Evolutionary conservation across 1,139 yeast species (phyloP).

Genomic region (Yamadazyma conglobata): DNA sequence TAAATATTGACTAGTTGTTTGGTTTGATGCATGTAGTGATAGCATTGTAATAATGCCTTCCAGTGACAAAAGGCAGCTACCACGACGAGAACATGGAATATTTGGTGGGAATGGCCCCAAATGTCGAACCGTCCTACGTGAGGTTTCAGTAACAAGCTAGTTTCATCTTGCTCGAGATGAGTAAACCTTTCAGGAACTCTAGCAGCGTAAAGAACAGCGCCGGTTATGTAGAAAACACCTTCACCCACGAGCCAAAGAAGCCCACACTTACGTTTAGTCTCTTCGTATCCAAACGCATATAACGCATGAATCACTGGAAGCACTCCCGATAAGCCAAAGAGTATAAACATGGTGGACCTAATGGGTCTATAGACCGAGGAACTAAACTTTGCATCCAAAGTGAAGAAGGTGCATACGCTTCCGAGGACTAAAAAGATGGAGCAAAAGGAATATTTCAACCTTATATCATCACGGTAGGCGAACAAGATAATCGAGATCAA

Average conservation of each 20-base stretch:
- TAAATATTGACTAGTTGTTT: not conserved
- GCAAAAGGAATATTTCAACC: slow-evolving; percentile 41
- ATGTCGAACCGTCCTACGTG: slow-evolving; percentile 51
- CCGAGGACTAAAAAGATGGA: slow-evolving; percentile 56
- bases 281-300: slow-evolving; percentile 28
- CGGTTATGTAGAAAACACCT: slow-evolving; percentile 70
- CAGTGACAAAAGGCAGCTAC: slow-evolving; percentile 78
- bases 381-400: slow-evolving; percentile 64
- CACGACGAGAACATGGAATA: slow-evolving; percentile 80
- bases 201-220: slow-evolving; percentile 76
- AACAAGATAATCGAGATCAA: slow-evolving; percentile 68
- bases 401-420: slow-evolving; percentile 55
- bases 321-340: slow-evolving; percentile 76
- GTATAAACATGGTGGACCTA: slow-evolving; percentile 74
- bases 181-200: slow-evolving; percentile 71
- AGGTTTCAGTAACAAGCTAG: slow-evolving; percentile 15
- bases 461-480: slow-evolving; percentile 54
- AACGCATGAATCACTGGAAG: slow-evolving; percentile 63
- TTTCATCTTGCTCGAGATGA: slow-evolving; percentile 48
- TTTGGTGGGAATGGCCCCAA: slow-evolving; percentile 84
- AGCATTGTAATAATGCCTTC: slow-evolving; percentile 59
- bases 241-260: slow-evolving; percentile 63
- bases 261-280: slow-evolving; percentile 50
- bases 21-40: slow-evolving; percentile 39
- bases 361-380: slow-evolving; percentile 69